Conservation (phyloP, 2,329 filamentous ascomycete species). For the Ciborinia camelliae region DNA sequence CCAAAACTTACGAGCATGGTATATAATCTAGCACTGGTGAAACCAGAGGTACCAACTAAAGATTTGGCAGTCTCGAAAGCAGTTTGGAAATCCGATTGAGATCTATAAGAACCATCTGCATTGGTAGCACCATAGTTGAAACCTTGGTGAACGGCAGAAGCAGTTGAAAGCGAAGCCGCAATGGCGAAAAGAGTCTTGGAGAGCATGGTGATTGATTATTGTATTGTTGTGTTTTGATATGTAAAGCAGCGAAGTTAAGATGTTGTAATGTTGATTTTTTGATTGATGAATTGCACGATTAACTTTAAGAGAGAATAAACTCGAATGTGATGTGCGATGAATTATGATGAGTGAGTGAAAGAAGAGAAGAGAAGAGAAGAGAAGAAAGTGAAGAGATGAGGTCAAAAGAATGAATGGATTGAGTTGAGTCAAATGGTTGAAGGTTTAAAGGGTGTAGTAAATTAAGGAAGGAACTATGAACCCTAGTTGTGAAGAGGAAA, state of each 20-base stretch:
- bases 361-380: not conserved
- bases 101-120: conserved; percentile 57
- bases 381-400: not conserved
- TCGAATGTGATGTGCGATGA: not conserved
- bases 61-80: conserved; percentile 65
- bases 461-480: too few species aligned
- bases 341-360: conserved; percentile 1
- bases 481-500: too few species aligned
- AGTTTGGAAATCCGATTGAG: conserved; percentile 61
- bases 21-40: conserved; percentile 70
- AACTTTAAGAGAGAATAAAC: conserved; percentile 9
- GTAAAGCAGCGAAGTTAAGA: conserved; percentile 5
- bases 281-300: conserved; percentile 4
- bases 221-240: conserved; percentile 16
- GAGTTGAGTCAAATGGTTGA: too few species aligned
- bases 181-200: conserved; percentile 30
- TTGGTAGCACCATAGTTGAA: conserved; percentile 67
- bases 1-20: conserved; percentile 51
- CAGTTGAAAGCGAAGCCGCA: conserved; percentile 34
- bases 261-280: not conserved
- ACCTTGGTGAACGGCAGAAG: conserved; percentile 51
- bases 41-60: conserved; percentile 62
- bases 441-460: too few species aligned
- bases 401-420: conserved; percentile 4
- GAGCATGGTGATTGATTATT: conserved; percentile 30